These are phyloP conservation scores for Rosa lucieae DNA, from an alignment of 306 rosid species.

Conservation along the genomic window DNA sequence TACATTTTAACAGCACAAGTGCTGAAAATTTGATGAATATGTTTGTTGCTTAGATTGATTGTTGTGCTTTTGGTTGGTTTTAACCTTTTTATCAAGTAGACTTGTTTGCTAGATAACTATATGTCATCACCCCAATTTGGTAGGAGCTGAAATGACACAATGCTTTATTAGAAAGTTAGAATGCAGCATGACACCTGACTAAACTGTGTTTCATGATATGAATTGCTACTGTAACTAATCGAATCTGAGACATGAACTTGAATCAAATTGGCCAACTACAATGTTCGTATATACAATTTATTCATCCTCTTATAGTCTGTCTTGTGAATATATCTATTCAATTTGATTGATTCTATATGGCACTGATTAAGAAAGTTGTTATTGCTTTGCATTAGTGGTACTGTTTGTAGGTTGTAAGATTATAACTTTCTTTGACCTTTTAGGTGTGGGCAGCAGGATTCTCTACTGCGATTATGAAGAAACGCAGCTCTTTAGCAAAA, in stretches of 20 bases:
- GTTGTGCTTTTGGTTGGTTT: not conserved
- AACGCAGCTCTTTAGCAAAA: slow-evolving; percentile 46
- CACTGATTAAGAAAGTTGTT: not conserved
- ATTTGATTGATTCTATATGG: not conserved
- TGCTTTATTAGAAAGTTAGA: not conserved
- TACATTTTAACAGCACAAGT: not conserved
- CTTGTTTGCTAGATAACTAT: not conserved
- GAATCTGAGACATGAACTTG: not conserved
- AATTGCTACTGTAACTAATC: not conserved
- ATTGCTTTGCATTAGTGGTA: not conserved
- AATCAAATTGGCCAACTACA: not conserved
- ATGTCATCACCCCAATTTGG: not conserved
- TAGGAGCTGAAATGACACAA: not conserved
- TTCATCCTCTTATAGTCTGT: not conserved
- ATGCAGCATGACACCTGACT: not conserved
- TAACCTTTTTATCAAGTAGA: not conserved
- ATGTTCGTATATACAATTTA: not conserved
- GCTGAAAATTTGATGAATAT: not conserved
- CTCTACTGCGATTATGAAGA: slow-evolving; percentile 72
- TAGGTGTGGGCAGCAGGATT: slow-evolving; percentile 99
- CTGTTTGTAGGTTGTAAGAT: not conserved
- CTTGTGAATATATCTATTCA: not conserved
- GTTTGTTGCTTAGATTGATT: not conserved
- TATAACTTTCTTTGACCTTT: slow-evolving; percentile 1
- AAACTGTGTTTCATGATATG: not conserved